Evolutionary conservation across 1,139 yeast species (phyloP).

Genomic region (Yamadazyma buinensis): DNA sequence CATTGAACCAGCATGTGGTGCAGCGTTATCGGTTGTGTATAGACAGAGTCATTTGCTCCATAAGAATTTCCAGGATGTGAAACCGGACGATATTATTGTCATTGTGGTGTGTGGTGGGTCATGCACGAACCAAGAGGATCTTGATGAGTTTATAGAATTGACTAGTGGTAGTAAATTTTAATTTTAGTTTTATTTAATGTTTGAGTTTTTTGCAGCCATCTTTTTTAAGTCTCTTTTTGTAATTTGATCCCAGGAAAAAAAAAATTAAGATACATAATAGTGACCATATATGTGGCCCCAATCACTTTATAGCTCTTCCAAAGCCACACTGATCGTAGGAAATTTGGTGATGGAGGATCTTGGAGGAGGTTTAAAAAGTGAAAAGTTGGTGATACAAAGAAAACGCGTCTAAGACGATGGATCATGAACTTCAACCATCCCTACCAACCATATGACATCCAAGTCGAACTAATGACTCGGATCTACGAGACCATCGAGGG

Average conservation of each 20-base stretch:
- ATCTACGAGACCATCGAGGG: constrained; percentile 61
- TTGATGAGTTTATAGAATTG: constrained; percentile 14
- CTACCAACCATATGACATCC: constrained; percentile 75
- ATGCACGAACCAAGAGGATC: constrained; percentile 20
- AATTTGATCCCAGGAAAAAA: no score
- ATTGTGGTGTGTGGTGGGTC: constrained; percentile 42
- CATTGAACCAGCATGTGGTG: constrained; percentile 46
- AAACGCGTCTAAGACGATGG: no score
- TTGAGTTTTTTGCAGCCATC: not conserved
- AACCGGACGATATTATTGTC: constrained; percentile 29
- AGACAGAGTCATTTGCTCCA: constrained; percentile 20
- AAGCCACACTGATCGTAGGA: no score
- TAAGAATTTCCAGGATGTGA: constrained; percentile 18
- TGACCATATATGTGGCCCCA: no score
- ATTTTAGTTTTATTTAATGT: not conserved
- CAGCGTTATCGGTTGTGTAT: constrained; percentile 28
- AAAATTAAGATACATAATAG: no score
- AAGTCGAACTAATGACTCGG: constrained; percentile 69
- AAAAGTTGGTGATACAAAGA: no score
- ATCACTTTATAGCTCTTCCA: no score
- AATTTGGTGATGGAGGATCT: no score
- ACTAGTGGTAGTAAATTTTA: constrained; percentile 7
- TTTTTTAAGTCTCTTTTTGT: constrained; percentile 2
- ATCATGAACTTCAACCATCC: constrained; percentile 88
- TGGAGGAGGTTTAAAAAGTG: no score